Base-by-base conservation (phyloP, 129 eudicot species). In the sunflower (Helianthus annuus) region DNA sequence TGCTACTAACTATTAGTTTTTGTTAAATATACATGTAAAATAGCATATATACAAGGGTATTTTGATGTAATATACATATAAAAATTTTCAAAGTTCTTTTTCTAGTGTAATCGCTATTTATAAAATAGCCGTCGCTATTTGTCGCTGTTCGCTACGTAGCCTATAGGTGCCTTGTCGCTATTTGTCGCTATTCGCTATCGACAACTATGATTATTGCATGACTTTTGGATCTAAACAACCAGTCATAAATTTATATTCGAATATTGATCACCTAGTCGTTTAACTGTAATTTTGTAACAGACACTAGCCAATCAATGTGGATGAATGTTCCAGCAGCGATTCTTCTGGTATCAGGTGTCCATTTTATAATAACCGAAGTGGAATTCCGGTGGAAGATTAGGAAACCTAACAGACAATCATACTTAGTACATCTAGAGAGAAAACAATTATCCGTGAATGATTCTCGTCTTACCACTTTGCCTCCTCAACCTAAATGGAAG, bases 241-340 rank as follows among this genome's bases (percentile, higher is more conserved):
- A 53, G 7, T 53, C 17, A 6, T 42, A 42, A 9, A 42, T 42
- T 7, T 42, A 17, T 7, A 53, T 6, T 7, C 29, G 0, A 16
- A 53, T 17, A 10, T 53, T 24, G 10, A 7, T 6, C 46, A 42
- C 46, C 7, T 7, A 42, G 32, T 66, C 32, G 71, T 52, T 45
- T 78, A 32, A 73, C 0, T 42, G 11, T 6, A 42, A 42, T 42
- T 42, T 42, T 79, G 44, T 19, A 76, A 83, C 96, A 95, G 99
- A 95, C 64, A 88, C 97, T 15, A 95, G 99, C 82, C 91, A 90
- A 84, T 95, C 96, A 61, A 95, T 95, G 95, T 88, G 96, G 92
- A 88, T 95, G 96, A 95, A 95, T 76, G 71, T 88, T 38, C 99
- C 99, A 22, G 74, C 91, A 77, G 89, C 99, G n/a, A 48, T 95